phyloP scores from a whole-genome alignment of 1,139 yeast species.

The Yamadazyma siamensis region DNA sequence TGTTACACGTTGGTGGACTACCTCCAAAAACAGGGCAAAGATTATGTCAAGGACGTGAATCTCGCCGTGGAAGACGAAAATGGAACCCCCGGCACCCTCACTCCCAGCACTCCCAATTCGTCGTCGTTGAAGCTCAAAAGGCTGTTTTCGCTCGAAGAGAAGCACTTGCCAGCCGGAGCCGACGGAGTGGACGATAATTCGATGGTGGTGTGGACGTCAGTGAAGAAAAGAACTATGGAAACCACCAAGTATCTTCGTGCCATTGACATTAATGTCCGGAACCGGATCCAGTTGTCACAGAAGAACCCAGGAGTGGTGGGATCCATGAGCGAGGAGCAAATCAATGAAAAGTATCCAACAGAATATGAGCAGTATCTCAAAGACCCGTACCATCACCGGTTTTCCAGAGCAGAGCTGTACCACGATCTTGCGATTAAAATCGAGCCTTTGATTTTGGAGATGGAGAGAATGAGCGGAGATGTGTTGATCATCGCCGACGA shows the following conservation, averaged over 20 bases:
- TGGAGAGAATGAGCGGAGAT: constrained; percentile 89
- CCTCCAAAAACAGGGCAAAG: constrained; percentile 29
- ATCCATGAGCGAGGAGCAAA: constrained; percentile 57
- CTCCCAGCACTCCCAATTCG: constrained; percentile 5
- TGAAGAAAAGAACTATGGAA: constrained; percentile 77
- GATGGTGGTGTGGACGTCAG: constrained; percentile 90
- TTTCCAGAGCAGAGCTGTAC: constrained; percentile 89
- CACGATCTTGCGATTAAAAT: constrained; percentile 93
- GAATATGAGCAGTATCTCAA: constrained; percentile 63
- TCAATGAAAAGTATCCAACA: constrained; percentile 57
- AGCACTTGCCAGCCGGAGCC: constrained; percentile 48
- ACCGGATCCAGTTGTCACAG: constrained; percentile 81
- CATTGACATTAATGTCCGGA: constrained; percentile 58
- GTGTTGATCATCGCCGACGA: constrained; percentile 91
- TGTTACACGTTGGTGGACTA: constrained; percentile 35
- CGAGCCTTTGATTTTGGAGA: constrained; percentile 88
- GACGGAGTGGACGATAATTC: constrained; percentile 48
- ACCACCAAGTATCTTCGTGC: constrained; percentile 68
- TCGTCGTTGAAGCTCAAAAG: constrained; percentile 11
- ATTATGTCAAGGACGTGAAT: constrained; percentile 18
- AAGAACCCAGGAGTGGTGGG: constrained; percentile 90
- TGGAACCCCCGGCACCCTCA: constrained; percentile 4
- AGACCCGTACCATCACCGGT: constrained; percentile 92
- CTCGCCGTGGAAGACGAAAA: constrained; percentile 5
- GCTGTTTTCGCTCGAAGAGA: constrained; percentile 22